Conservation (phyloP, 164 flowering plant genomes). For the Protea cynaroides region DNA sequence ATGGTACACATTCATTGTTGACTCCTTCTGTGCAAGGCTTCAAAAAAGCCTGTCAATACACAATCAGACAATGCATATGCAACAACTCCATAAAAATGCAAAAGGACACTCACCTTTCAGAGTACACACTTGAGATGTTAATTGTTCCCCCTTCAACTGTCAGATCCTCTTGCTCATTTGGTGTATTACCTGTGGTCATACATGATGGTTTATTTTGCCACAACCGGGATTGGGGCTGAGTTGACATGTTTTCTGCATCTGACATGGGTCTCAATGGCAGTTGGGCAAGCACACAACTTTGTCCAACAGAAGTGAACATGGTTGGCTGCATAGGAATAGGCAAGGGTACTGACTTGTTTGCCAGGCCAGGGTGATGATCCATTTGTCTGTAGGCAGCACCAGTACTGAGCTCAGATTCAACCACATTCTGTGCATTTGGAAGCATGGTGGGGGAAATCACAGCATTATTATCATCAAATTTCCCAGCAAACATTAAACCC, state of each 20-base stretch:
- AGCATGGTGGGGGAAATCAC: slow-evolving; percentile 39
- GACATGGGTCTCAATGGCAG: slow-evolving; percentile 31
- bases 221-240: slow-evolving; percentile 16
- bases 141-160: slow-evolving; percentile 86
- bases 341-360: slow-evolving; percentile 34
- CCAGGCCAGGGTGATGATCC: slow-evolving; percentile 42
- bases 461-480: slow-evolving; percentile 52
- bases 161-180: slow-evolving; percentile 50
- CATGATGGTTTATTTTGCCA: slow-evolving; percentile 28
- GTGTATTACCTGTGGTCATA: slow-evolving; percentile 27
- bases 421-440: slow-evolving; percentile 35
- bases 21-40: no score
- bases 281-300: slow-evolving; percentile 35
- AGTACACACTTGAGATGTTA: slow-evolving; percentile 69
- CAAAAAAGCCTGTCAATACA: no score
- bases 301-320: slow-evolving; percentile 24
- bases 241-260: slow-evolving; percentile 24
- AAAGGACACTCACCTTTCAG: slow-evolving; percentile 61
- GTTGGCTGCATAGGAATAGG: slow-evolving; percentile 31
- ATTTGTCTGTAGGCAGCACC: slow-evolving; percentile 34
- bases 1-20: no score
- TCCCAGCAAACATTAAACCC: slow-evolving; percentile 44
- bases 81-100: background rate
- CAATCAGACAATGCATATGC: background rate
- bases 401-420: slow-evolving; percentile 39